These are phyloP conservation scores for Lagenaria siceraria DNA, from an alignment of 306 rosid species.

Conservation along the genomic window DNA sequence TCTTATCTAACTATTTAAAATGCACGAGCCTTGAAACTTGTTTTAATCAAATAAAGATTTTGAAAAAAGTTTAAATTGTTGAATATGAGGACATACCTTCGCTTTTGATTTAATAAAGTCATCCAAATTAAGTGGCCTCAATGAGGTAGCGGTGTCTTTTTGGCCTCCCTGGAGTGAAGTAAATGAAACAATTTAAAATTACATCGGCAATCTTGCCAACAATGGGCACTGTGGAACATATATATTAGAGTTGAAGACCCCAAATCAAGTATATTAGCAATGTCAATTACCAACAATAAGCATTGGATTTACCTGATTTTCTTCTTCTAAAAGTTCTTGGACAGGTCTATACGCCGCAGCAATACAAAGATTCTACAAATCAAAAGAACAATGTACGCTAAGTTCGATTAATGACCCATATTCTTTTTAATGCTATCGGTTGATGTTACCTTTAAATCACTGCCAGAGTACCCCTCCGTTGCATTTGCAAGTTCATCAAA, in stretches of 20 bases:
- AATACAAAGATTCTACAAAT: conserved; percentile 78
- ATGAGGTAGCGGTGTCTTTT: conserved; percentile 9
- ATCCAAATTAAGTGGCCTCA: conserved; percentile 58
- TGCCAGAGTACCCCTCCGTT: conserved; percentile 98
- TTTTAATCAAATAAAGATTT: not conserved
- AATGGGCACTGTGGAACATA: not conserved
- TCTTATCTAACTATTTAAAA: not conserved
- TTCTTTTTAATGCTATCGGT: not conserved
- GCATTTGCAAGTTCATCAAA: conserved; percentile 62
- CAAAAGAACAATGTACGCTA: not conserved
- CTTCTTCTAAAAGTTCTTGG: conserved; percentile 77
- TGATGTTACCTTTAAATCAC: conserved; percentile 75
- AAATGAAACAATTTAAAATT: not conserved
- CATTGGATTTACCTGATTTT: conserved; percentile 37
- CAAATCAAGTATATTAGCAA: not conserved
- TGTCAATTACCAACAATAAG: not conserved
- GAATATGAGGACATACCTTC: conserved; percentile 33
- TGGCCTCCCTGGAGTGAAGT: conserved; percentile 28
- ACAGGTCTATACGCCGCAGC: conserved; percentile 97
- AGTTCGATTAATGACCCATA: not conserved
- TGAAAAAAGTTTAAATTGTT: not conserved
- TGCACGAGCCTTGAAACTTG: not conserved
- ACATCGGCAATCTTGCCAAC: not conserved
- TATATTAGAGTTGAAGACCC: not conserved
- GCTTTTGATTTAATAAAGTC: conserved; percentile 79